These are phyloP conservation scores for Lasiosphaeris hirsuta DNA, from an alignment of 495 filamentous ascomycete genomes.

Conservation along the genomic window DNA sequence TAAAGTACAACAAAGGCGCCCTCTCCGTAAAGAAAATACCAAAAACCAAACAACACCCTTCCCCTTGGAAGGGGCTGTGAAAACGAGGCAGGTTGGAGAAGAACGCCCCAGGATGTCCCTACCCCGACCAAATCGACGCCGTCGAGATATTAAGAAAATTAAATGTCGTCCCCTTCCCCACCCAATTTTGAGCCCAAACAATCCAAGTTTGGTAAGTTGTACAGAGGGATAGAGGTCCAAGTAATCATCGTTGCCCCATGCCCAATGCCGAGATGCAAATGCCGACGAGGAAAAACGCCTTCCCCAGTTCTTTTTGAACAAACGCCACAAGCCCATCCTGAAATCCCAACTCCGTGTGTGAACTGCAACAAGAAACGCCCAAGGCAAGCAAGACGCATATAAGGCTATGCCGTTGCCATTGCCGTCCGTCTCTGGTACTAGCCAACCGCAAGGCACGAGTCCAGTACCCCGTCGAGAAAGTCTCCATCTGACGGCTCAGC, in stretches of 20 bases:
- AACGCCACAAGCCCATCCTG: slow-evolving; percentile 3
- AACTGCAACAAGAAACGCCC: not conserved
- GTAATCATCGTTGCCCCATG: no score
- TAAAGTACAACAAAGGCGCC: not conserved
- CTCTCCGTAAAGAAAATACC: not conserved
- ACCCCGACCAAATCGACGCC: no score
- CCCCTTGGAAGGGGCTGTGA: no score
- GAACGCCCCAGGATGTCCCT: no score
- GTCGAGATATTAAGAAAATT: no score
- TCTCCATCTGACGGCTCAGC: slow-evolving; percentile 57
- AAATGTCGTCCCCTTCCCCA: no score
- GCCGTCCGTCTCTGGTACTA: slow-evolving; percentile 2
- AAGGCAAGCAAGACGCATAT: not conserved
- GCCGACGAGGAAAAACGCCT: not conserved
- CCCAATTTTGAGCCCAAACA: no score
- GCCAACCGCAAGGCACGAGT: slow-evolving; percentile 47
- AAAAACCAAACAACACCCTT: not conserved
- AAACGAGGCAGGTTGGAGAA: no score
- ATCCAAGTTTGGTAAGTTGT: no score
- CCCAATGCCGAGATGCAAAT: slow-evolving; percentile 6
- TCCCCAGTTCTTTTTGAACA: not conserved
- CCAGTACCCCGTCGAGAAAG: slow-evolving; percentile 65
- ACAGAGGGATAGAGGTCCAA: no score
- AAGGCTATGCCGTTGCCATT: not conserved
- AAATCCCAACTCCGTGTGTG: not conserved